Conservation (phyloP, 2,329 filamentous ascomycete species). For the Thelonectria blattea region DNA sequence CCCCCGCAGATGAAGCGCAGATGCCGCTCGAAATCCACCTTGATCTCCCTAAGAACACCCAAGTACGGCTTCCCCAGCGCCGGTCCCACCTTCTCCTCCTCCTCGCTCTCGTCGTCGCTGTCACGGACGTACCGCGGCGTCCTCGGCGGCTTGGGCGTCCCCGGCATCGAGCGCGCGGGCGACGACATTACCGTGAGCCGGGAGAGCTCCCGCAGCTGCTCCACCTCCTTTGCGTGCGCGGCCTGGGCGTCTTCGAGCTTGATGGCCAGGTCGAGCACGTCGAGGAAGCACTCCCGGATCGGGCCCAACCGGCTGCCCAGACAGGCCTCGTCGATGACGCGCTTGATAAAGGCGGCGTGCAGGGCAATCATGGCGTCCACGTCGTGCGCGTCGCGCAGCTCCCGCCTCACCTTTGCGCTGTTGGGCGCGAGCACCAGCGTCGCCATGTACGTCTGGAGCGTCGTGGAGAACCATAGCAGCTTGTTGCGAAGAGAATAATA, state of each 20-base stretch:
- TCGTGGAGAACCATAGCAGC: constrained; percentile 79
- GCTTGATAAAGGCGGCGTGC: constrained; percentile 68
- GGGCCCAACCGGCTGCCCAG: constrained; percentile 71
- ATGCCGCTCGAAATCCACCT: constrained; percentile 67
- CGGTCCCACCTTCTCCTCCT: constrained; percentile 33
- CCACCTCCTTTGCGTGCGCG: constrained; percentile 44
- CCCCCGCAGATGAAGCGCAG: constrained; percentile 75
- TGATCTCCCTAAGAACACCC: constrained; percentile 62
- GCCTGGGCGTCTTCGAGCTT: constrained; percentile 67
- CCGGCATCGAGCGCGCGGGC: constrained; percentile 15
- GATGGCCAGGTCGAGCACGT: constrained; percentile 76
- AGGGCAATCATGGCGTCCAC: constrained; percentile 81
- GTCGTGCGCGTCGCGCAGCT: constrained; percentile 68
- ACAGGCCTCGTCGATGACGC: constrained; percentile 71
- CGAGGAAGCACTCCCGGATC: constrained; percentile 75
- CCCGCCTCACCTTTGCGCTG: constrained; percentile 59
- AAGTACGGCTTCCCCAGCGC: constrained; percentile 51
- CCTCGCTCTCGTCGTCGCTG: constrained; percentile 43
- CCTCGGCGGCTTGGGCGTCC: constrained; percentile 30
- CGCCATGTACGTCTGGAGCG: constrained; percentile 76
- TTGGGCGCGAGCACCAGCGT: constrained; percentile 72
- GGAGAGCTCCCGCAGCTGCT: constrained; percentile 44
- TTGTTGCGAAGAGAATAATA: constrained; percentile 70
- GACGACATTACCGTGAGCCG: constrained; percentile 29
- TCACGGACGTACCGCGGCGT: constrained; percentile 37